A percentile compares a stretch with the other conserved stretches of the same genome.
These are phyloP conservation scores for Collybiopsis confluens DNA, from an alignment of 768 basidiomycete species.

Conservation along the genomic window DNA sequence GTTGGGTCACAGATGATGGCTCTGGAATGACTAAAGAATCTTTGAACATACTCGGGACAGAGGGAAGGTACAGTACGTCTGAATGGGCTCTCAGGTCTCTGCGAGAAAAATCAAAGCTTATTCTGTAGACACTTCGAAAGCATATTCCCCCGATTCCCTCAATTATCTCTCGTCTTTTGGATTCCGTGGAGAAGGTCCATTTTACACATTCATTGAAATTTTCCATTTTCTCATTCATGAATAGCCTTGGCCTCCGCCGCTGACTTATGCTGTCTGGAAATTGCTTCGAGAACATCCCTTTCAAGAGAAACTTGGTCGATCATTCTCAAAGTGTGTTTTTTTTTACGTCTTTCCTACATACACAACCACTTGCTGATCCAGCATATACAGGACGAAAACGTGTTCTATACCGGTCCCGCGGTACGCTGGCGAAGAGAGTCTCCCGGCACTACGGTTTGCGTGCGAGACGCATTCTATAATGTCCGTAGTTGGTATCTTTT, in stretches of 20 bases:
- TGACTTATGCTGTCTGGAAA: constrained; percentile 75
- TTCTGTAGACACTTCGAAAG: constrained; percentile 67
- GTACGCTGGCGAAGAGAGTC: constrained; percentile 70
- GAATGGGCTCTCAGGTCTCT: not conserved
- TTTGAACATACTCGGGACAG: constrained; percentile 48
- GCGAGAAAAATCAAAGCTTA: not conserved
- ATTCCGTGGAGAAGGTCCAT: constrained; percentile 87
- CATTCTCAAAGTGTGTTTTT: constrained; percentile 66
- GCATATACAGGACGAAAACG: constrained; percentile 54
- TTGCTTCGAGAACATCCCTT: constrained; percentile 66
- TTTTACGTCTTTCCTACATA: not conserved
- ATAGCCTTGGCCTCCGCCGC: constrained; percentile 82
- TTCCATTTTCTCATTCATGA: not conserved
- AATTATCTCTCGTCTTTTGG: constrained; percentile 68
- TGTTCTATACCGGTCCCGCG: constrained; percentile 68
- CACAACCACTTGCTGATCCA: not conserved
- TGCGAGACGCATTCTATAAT: constrained; percentile 89
- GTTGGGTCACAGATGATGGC: constrained; percentile 87
- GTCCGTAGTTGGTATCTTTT: constrained; percentile 36
- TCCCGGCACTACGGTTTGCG: constrained; percentile 75
- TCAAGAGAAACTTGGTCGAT: constrained; percentile 70
- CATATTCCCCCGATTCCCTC: constrained; percentile 46
- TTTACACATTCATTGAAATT: not conserved
- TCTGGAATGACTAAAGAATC: constrained; percentile 63
- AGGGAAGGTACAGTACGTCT: constrained; percentile 64